phyloP scores from a whole-genome alignment of 805 yeast species.

The Wickerhamomyces ciferrii region DNA sequence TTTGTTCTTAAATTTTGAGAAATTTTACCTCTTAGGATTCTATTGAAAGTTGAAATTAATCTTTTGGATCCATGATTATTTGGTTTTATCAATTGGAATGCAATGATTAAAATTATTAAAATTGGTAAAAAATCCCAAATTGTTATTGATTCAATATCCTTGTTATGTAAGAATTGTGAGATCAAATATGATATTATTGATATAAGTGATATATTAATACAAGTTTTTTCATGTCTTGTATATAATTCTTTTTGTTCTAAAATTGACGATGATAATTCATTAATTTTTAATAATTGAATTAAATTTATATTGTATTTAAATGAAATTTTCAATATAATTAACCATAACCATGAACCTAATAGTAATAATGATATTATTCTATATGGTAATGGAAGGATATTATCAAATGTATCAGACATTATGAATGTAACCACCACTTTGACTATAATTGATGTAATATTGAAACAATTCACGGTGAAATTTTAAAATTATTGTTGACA shows the following conservation, averaged over 20 bases:
- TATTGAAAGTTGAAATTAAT: conserved; percentile 40
- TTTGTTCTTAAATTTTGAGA: conserved; percentile 59
- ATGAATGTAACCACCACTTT: too few species aligned
- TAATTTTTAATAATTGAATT: conserved; percentile 34
- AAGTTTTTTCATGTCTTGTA: conserved; percentile 13
- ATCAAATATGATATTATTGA: conserved; percentile 23
- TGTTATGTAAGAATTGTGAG: conserved; percentile 21
- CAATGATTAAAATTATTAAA: conserved; percentile 28
- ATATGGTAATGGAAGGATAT: conserved; percentile 42
- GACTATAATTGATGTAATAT: too few species aligned
- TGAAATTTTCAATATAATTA: conserved; percentile 34
- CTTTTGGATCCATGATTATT: conserved; percentile 29
- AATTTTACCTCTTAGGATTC: conserved; percentile 56
- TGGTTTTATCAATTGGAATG: conserved; percentile 32
- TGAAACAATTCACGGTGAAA: too few species aligned
- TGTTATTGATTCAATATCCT: conserved; percentile 20
- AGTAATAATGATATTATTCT: conserved; percentile 44
- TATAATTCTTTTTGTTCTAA: conserved; percentile 15
- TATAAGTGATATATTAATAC: conserved; percentile 15
- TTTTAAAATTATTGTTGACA: too few species aligned
- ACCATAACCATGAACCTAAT: conserved; percentile 52
- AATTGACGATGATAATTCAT: conserved; percentile 23
- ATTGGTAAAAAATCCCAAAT: conserved; percentile 32
- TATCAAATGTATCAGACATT: neutral
- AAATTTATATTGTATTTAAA: conserved; percentile 38